Evolutionary conservation across 2,329 filamentous ascomycete genomes (phyloP).

Genomic region (Leptographium galeiforme): DNA sequence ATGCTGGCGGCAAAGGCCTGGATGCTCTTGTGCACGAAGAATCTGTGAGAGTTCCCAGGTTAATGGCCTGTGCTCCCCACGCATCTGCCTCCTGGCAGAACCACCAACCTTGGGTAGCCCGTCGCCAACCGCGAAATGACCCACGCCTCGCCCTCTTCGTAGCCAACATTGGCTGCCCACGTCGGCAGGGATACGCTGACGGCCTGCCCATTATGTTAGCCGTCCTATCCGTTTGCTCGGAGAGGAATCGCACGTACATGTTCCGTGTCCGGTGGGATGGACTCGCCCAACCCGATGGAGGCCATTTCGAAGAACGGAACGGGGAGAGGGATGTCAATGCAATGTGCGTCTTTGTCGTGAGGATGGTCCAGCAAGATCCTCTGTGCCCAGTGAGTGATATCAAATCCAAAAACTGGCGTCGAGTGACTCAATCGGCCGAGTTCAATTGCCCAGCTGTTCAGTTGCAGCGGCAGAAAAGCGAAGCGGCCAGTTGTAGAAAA

Average conservation of each 20-base stretch:
- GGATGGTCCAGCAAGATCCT: background rate
- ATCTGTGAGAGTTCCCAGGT: constrained; percentile 35
- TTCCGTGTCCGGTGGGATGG: constrained; percentile 64
- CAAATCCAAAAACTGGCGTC: background rate
- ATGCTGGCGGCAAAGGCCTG: constrained; percentile 59
- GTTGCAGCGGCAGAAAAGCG: background rate
- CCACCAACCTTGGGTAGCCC: constrained; percentile 65
- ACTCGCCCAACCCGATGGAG: constrained; percentile 43
- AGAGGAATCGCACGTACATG: constrained; percentile 43
- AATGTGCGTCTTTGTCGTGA: background rate
- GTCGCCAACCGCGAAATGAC: constrained; percentile 76
- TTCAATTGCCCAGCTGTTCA: background rate
- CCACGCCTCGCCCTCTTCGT: constrained; percentile 84
- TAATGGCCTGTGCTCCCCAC: background rate
- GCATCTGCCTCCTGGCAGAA: constrained; percentile 3
- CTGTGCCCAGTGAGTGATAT: background rate
- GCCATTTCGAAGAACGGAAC: background rate
- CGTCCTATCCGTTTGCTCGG: background rate
- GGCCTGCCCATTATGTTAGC: constrained; percentile 40
- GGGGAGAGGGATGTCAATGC: background rate
- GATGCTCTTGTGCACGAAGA: constrained; percentile 83
- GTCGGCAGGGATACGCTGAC: constrained; percentile 92
- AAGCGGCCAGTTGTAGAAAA: background rate
- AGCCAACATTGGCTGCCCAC: constrained; percentile 81
- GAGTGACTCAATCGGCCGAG: background rate